Percentiles rank a stretch among this genome's conserved stretches.
phyloP scores from a whole-genome alignment of 1,284 basidiomycete species.

The Cutaneotrichosporon dermatis region DNA sequence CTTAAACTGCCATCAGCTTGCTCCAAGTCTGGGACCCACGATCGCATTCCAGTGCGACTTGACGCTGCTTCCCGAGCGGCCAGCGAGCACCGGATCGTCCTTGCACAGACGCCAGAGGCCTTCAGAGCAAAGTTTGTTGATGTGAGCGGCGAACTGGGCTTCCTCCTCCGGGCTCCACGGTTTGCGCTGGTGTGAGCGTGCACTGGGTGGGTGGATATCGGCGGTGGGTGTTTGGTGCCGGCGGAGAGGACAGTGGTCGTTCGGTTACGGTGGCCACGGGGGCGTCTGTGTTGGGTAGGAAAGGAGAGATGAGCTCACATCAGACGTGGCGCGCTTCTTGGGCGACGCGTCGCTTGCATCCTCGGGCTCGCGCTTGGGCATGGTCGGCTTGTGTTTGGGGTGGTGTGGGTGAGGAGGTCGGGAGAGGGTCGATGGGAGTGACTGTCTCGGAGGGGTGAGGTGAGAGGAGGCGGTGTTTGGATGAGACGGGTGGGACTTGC shows the following conservation, averaged over 20 bases:
- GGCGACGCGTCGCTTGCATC: not conserved
- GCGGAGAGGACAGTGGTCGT: too few species aligned
- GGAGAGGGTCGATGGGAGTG: too few species aligned
- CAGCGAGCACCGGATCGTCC: not conserved
- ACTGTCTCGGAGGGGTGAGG: too few species aligned
- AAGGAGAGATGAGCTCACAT: not conserved
- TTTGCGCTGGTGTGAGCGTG: not conserved
- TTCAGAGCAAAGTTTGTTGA: not conserved
- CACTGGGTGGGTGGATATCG: not conserved
- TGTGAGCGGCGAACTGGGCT: not conserved
- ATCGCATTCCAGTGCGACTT: not conserved
- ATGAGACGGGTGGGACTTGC: too few species aligned
- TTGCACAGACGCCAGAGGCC: slow-evolving; percentile 1
- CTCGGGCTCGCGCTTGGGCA: not conserved
- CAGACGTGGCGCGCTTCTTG: not conserved
- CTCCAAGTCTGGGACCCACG: not conserved
- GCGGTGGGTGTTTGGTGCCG: too few species aligned
- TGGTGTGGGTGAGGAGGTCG: too few species aligned
- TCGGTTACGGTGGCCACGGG: too few species aligned
- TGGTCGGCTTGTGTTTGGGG: not conserved
- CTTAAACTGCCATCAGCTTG: slow-evolving; percentile 1
- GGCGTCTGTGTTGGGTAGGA: too few species aligned
- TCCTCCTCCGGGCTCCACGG: not conserved
- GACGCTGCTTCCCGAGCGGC: not conserved
- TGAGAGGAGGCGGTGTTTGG: too few species aligned